These are phyloP conservation scores for Bromus sterilis DNA, from an alignment of 176 grass and related monocot genomes.

Conservation along the genomic window DNA sequence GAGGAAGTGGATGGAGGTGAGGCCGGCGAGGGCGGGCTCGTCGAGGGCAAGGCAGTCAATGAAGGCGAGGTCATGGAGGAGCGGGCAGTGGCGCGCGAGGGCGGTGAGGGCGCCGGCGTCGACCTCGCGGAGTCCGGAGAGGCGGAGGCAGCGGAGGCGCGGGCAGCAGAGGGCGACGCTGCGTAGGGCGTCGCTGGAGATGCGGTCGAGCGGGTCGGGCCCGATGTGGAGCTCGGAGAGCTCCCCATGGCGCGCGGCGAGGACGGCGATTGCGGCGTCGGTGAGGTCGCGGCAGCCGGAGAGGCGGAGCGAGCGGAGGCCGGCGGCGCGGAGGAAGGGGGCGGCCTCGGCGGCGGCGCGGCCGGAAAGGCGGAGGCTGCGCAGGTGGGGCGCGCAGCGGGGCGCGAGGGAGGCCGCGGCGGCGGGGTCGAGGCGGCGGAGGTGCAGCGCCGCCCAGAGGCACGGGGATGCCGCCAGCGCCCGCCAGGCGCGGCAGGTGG, in stretches of 20 bases:
- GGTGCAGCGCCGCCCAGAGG: conserved; percentile 77
- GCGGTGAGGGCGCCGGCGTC: conserved; percentile 30
- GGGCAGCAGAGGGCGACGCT: conserved; percentile 85
- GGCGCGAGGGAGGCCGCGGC: conserved; percentile 45
- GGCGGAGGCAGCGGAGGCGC: conserved; percentile 55
- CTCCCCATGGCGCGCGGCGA: conserved; percentile 69
- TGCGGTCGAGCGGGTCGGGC: conserved; percentile 53
- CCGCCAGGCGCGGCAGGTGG: conserved; percentile 66
- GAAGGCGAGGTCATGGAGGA: conserved; percentile 46
- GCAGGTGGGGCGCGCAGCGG: conserved; percentile 50
- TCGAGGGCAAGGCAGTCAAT: conserved; percentile 53
- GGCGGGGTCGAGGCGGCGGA: conserved; percentile 46
- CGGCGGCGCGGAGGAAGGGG: conserved; percentile 47
- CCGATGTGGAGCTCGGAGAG: conserved; percentile 84
- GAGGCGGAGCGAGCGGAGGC: conserved; percentile 27
- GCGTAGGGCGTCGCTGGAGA: conserved; percentile 76
- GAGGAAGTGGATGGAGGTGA: conserved; percentile 42
- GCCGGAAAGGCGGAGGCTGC: conserved; percentile 50
- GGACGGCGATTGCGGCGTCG: conserved; percentile 69
- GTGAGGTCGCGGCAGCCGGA: conserved; percentile 60
- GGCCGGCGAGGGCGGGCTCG: conserved; percentile 28
- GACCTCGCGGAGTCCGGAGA: conserved; percentile 51
- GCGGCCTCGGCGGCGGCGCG: conserved; percentile 47
- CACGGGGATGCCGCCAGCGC: conserved; percentile 65
- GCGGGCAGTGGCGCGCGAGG: conserved; percentile 37